Base-by-base conservation (phyloP, 208 protist species). In the Entamoeba dispar region DNA sequence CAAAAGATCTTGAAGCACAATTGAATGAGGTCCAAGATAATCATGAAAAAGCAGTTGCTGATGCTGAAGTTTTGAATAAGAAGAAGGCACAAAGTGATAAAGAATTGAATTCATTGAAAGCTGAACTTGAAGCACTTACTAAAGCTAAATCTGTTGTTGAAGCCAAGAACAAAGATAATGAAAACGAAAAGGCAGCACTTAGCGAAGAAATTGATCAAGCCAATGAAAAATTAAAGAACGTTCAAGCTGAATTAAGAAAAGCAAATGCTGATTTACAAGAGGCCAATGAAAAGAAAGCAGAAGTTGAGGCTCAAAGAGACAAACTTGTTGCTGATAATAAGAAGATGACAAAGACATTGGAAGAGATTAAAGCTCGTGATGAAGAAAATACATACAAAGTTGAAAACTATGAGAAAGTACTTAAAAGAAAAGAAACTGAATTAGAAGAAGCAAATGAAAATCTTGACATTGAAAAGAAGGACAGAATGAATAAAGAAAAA, bases 171-270 rank as follows among this genome's bases (percentile, higher is more conserved):
- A 86, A 86, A n/a, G 61, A 86, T 4, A 34, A 3, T 34, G 61
- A 93, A 69, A 22, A 52, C 1, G 77, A 92, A 61, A 91, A 93
- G 7, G 93, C 93, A 8, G 77, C 90, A 47, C 43, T 92, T 38
- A 31, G 27, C 5, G n/a, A 95, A 93, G 51, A 73, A 49, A 27
- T 94, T 50, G 90, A 86, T 31, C 27, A 27, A 38, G 61, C 31
- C 8, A 86, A 34, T 86, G 61, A 86, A 34, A 86, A 86, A 34
- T 86, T 86, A 22, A 86, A 34, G 31, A 86, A 38, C 27, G 34
- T 34, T n/a, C 17, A 86, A 34, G 31, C 17, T 22, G 61, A 86
- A 5, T 86, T 86, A 22, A 34, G 61, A 86, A 86, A 34, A n/a
- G 31, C 61, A 31, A n/a, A 0, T 12, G 61, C 61, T 34, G 61